Percentiles rank a stretch among this genome's conserved stretches.
These are phyloP conservation scores for Fusarium xyrophilum DNA, from an alignment of 2,329 filamentous ascomycete genomes.

Conservation along the genomic window DNA sequence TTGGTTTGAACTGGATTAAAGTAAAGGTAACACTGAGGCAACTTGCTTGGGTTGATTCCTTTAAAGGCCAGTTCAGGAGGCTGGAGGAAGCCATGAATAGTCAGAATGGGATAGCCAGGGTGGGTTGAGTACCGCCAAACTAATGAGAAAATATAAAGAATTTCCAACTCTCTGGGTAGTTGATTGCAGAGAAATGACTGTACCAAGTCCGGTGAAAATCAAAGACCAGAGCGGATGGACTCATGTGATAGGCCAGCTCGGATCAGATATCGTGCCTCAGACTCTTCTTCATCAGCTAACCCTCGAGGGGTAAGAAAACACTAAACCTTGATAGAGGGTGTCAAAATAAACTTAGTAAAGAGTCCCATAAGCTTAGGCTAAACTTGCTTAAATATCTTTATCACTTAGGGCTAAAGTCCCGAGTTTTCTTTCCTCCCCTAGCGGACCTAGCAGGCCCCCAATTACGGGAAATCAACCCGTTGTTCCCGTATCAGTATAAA, in stretches of 20 bases:
- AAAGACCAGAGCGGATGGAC: not conserved
- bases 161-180: not conserved
- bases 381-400: too few relatives aligned
- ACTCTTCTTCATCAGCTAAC: not conserved
- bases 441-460: not conserved
- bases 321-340: too few relatives aligned
- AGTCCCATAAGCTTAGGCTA: too few relatives aligned
- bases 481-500: not conserved
- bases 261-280: not conserved
- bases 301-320: too few relatives aligned
- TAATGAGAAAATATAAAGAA: not conserved
- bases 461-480: not conserved
- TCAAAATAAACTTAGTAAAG: too few relatives aligned
- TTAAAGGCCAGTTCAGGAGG: not conserved
- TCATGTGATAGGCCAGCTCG: not conserved
- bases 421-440: too few relatives aligned
- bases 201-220: not conserved
- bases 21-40: not conserved
- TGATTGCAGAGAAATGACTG: too few relatives aligned
- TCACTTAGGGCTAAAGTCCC: too few relatives aligned
- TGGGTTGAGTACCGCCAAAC: too few relatives aligned
- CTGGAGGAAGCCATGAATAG: not conserved
- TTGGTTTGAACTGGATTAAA: not conserved
- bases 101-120: not conserved
- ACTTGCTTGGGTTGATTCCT: not conserved